These are phyloP conservation scores for Xylaria intraflava DNA, from an alignment of 495 filamentous ascomycete genomes.

Conservation along the genomic window DNA sequence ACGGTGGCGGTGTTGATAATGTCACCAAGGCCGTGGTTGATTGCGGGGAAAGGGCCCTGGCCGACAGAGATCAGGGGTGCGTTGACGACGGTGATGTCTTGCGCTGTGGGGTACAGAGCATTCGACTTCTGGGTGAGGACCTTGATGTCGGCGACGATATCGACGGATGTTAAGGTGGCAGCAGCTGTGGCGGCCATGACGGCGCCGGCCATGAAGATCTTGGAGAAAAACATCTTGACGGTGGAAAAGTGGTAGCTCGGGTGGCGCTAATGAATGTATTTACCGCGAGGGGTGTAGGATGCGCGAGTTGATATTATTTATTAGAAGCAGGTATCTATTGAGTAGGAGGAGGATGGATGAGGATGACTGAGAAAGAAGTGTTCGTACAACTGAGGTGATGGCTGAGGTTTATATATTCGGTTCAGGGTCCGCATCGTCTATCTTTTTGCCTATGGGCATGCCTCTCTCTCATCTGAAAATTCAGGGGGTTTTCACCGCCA, in stretches of 20 bases:
- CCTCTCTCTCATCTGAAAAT: too few relatives aligned
- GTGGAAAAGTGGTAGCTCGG: not conserved
- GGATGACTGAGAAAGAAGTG: not conserved
- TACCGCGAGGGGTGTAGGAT: too few relatives aligned
- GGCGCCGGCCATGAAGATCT: conserved; percentile 8
- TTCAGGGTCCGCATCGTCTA: too few relatives aligned
- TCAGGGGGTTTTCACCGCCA: too few relatives aligned
- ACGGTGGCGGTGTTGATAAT: conserved; percentile 17
- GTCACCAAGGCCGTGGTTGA: conserved; percentile 16
- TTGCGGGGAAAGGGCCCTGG: conserved; percentile 15
- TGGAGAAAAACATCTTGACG: conserved; percentile 23
- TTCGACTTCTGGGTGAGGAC: conserved; percentile 12
- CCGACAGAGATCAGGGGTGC: conserved; percentile 18
- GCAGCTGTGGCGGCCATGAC: conserved; percentile 8
- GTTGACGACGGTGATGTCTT: conserved; percentile 18
- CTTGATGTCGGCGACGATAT: conserved; percentile 13
- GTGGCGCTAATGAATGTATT: not conserved
- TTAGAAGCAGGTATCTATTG: too few relatives aligned
- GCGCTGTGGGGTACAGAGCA: conserved; percentile 7
- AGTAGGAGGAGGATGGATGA: too few relatives aligned
- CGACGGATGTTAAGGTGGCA: conserved; percentile 4
- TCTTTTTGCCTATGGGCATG: too few relatives aligned
- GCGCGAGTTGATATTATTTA: too few relatives aligned
- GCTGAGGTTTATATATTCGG: too few relatives aligned
- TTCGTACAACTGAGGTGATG: too few relatives aligned